Evolutionary conservation across 306 rosid genomes (phyloP).

Genomic region (Cucumis melo): DNA sequence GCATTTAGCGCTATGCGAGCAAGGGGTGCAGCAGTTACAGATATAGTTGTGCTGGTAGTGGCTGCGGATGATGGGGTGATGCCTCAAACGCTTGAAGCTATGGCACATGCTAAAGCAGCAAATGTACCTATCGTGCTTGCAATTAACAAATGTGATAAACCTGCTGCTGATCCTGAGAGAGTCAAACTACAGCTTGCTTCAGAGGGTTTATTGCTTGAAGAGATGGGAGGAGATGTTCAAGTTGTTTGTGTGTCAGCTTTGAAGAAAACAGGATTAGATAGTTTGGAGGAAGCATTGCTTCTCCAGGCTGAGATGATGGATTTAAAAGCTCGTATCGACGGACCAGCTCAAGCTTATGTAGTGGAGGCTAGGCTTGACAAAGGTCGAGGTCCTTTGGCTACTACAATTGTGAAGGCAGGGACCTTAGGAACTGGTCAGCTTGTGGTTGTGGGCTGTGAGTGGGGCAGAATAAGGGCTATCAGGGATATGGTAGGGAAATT

Average conservation of each 20-base stretch:
- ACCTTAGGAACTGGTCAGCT: conserved; percentile 66
- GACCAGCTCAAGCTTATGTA: conserved; percentile 97
- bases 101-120: conserved; percentile 85
- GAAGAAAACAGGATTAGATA: conserved; percentile 70
- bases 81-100: conserved; percentile 97
- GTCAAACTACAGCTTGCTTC: conserved; percentile 87
- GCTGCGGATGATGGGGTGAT: conserved; percentile 98
- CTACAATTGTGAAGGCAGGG: conserved; percentile 93
- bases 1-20: conserved; percentile 99
- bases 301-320: conserved; percentile 97
- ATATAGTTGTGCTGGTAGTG: conserved; percentile 84
- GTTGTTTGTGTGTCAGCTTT: conserved; percentile 76
- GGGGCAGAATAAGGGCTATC: conserved; percentile 90
- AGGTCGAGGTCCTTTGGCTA: conserved; percentile 83
- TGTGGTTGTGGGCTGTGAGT: conserved; percentile 83
- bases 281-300: conserved; percentile 69
- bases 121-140: conserved; percentile 89
- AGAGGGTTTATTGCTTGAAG: conserved; percentile 86
- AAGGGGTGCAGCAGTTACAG: conserved; percentile 93
- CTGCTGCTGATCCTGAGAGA: conserved; percentile 83
- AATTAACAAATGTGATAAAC: conserved; percentile 93
- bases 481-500: conserved; percentile 51
- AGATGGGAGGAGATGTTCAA: conserved; percentile 95
- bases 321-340: conserved; percentile 80
- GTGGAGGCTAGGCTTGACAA: conserved; percentile 96